Evolutionary conservation across 257 asterid genomes (phyloP).

Genomic region (Osmanthus fragrans): DNA sequence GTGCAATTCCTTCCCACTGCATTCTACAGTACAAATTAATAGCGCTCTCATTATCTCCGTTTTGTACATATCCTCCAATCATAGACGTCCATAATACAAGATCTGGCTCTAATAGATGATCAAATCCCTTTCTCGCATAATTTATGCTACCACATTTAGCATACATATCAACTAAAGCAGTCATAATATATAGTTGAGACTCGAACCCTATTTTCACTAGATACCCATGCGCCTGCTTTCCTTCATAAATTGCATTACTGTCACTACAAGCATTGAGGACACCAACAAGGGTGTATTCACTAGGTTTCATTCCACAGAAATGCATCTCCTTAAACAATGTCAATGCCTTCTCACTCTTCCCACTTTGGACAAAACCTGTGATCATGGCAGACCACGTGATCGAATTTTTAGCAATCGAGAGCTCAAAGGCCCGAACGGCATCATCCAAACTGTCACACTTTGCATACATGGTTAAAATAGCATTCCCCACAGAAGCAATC

Average conservation of each 20-base stretch:
- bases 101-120: constrained; percentile 56
- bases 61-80: constrained; percentile 78
- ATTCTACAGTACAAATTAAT: constrained; percentile 64
- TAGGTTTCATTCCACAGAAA: constrained; percentile 56
- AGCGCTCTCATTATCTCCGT: constrained; percentile 73
- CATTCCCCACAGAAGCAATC: constrained; percentile 69
- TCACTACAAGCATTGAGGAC: constrained; percentile 86
- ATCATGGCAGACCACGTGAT: constrained; percentile 92
- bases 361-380: constrained; percentile 76
- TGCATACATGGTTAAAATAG: constrained; percentile 77
- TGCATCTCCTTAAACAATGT: constrained; percentile 70
- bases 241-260: constrained; percentile 44
- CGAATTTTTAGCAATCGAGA: constrained; percentile 49
- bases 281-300: constrained; percentile 78
- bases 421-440: constrained; percentile 56
- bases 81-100: constrained; percentile 85
- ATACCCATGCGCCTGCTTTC: constrained; percentile 71
- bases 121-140: constrained; percentile 73
- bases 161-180: constrained; percentile 87
- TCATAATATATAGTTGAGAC: constrained; percentile 65
- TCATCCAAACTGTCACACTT: constrained; percentile 65
- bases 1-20: constrained; percentile 60
- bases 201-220: constrained; percentile 63
- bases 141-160: constrained; percentile 67
- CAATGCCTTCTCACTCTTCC: constrained; percentile 63